A percentile compares a stretch with the other conserved stretches of the same genome.
phyloP scores from a whole-genome alignment of 768 basidiomycete genomes.

The Auriscalpium orientale region DNA sequence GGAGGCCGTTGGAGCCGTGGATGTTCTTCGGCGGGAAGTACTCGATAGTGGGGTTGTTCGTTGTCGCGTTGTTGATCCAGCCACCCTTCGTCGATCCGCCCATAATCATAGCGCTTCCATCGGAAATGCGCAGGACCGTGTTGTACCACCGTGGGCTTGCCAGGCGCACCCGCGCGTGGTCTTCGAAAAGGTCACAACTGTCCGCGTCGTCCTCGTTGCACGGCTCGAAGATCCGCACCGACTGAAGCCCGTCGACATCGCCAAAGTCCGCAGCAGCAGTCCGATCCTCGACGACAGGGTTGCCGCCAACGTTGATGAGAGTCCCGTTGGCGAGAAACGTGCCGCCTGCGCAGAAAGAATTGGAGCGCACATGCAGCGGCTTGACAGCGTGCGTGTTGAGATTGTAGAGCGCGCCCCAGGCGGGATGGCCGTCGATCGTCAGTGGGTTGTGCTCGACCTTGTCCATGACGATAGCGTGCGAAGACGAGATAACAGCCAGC shows the following conservation, averaged over 20 bases:
- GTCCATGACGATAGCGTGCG: constrained; percentile 69
- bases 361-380: constrained; percentile 61
- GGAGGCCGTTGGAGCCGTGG: constrained; percentile 57
- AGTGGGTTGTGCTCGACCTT: constrained; percentile 85
- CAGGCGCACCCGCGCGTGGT: constrained; percentile 57
- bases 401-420: constrained; percentile 75
- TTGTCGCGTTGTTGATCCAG: constrained; percentile 78
- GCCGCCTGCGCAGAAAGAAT: constrained; percentile 85
- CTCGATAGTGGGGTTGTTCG: constrained; percentile 76
- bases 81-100: constrained; percentile 78
- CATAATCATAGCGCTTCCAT: constrained; percentile 79
- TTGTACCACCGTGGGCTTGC: constrained; percentile 80
- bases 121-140: constrained; percentile 58
- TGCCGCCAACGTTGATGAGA: constrained; percentile 73
- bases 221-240: constrained; percentile 64
- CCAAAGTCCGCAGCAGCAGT: constrained; percentile 71
- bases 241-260: constrained; percentile 65
- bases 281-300: constrained; percentile 59
- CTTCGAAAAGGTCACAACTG: constrained; percentile 57
- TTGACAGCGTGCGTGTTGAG: constrained; percentile 53
- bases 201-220: constrained; percentile 42
- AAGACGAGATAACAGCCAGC: constrained; percentile 55
- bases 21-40: constrained; percentile 78
- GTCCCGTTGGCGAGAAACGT: constrained; percentile 73
- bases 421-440: constrained; percentile 64